Percentiles rank a stretch among this genome's conserved stretches.
phyloP scores from a whole-genome alignment of 2,329 filamentous ascomycete species.

The Aspergillus tanneri region DNA sequence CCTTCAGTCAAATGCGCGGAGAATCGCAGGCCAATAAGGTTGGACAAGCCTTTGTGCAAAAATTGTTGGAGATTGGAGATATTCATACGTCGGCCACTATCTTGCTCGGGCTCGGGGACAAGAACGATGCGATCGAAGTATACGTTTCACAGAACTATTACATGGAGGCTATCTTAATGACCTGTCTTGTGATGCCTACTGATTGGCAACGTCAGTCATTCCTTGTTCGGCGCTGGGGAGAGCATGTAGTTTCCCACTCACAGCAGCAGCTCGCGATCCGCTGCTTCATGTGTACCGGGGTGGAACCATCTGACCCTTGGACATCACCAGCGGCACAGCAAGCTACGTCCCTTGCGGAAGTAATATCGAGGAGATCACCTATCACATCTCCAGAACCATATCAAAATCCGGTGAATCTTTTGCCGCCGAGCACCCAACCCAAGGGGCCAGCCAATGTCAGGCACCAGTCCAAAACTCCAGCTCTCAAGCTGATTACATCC shows the following conservation, averaged over 20 bases:
- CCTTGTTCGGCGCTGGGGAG: conserved; percentile 91
- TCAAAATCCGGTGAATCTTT: conserved; percentile 20
- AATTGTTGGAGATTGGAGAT: conserved; percentile 84
- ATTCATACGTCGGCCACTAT: conserved; percentile 90
- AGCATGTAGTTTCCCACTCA: conserved; percentile 80
- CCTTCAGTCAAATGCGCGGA: conserved; percentile 81
- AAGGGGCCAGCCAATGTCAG: conserved; percentile 54
- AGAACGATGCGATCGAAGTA: conserved; percentile 92
- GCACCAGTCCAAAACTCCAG: conserved; percentile 72
- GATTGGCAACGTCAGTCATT: conserved; percentile 91
- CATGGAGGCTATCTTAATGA: conserved; percentile 89
- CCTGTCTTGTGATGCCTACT: conserved; percentile 74
- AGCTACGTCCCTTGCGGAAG: conserved; percentile 47
- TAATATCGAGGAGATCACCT: conserved; percentile 26
- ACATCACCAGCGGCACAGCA: conserved; percentile 75
- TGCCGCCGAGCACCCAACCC: conserved; percentile 26
- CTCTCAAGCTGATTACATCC: conserved; percentile 86
- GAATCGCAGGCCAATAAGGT: conserved; percentile 82
- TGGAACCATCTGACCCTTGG: conserved; percentile 84
- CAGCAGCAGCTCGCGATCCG: conserved; percentile 88
- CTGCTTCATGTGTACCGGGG: conserved; percentile 86
- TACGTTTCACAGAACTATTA: conserved; percentile 89
- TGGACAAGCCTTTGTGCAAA: conserved; percentile 84
- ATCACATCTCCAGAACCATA: conserved; percentile 58
- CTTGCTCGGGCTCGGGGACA: conserved; percentile 85